Percentiles rank a stretch among this genome's conserved stretches.
Conservation (phyloP, 2,329 filamentous ascomycete species). For the Pyrenophora graminea region DNA sequence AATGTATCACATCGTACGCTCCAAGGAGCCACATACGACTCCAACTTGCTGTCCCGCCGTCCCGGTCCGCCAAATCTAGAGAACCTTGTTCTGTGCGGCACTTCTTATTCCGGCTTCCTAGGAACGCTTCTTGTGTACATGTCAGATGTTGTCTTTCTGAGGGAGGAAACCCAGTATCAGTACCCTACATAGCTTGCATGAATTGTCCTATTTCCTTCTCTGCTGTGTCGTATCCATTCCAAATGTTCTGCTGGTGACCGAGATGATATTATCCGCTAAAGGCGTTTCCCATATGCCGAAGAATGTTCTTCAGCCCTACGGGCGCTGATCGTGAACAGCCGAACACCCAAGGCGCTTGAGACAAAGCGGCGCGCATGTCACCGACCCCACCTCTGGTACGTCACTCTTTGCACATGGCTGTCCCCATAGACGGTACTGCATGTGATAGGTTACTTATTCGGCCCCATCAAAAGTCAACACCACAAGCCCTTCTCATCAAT, state of each 20-base stretch:
- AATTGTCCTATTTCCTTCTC: constrained; percentile 7
- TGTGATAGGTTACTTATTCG: constrained; percentile 6
- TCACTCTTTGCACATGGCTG: constrained; percentile 12
- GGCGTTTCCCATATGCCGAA: constrained; percentile 1
- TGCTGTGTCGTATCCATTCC: background rate
- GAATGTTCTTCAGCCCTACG: constrained; percentile 24
- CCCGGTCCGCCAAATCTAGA: constrained; percentile 6
- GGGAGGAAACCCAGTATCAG: constrained; percentile 5
- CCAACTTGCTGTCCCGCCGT: constrained; percentile 2
- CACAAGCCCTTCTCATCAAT: constrained; percentile 6
- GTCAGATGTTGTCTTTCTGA: constrained; percentile 18
- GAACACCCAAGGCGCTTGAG: constrained; percentile 8
- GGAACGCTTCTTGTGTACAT: constrained; percentile 11
- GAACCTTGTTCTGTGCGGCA: constrained; percentile 10
- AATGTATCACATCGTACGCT: constrained; percentile 1
- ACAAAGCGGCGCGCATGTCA: constrained; percentile 12
- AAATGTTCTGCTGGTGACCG: background rate
- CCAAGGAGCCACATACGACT: constrained; percentile 5
- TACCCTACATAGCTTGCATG: constrained; percentile 13
- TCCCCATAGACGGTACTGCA: background rate
- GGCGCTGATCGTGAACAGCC: constrained; percentile 11
- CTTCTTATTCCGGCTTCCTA: constrained; percentile 3
- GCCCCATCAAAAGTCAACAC: constrained; percentile 13
- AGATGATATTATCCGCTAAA: background rate
- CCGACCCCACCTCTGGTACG: constrained; percentile 19